Evolutionary conservation across 495 filamentous ascomycete species (phyloP), one percentile per base, ranked within the genome.

Genomic region (Xanthoparmelia taractica): DNA sequence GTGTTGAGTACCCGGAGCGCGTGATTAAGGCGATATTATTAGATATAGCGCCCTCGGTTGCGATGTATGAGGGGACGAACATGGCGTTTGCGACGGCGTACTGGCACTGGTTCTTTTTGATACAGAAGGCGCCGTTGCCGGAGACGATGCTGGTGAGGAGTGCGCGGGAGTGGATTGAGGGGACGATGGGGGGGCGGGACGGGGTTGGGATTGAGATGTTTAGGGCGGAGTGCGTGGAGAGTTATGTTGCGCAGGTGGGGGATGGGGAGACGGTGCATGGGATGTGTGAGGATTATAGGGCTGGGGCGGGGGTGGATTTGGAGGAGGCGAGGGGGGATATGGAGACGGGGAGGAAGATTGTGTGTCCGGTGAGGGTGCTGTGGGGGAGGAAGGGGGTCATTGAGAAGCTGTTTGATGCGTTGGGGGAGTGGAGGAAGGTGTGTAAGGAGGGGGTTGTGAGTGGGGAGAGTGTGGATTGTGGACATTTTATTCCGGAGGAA

Each of bases 31-130:
- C 67, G 18, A 73, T 77, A 55, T 50, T 78, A 4, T 66, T 77
- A 7, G 76, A 78, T 60, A 76, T 77, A 55, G 66, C 65, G 18
- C 76, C 76, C 15, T 77, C 76, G 13, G 57, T 75, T 12, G 70
- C 70, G 0, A 77, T 76, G 75, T 78, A 68, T 54, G 60, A 66
- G 56, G 43, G 65, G 23, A 74, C 74, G 20, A 60, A 70, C 18
- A 48, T 65, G 38, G 43, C 47, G 0, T 74, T 77, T 36, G 74
- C 76, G 12, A 73, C 60, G 36, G 67, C 64, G 4, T 78, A 77
- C 60, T 78, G 68, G 58, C 76, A 78, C 60, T 78, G 76, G 76
- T 77, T 77, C 47, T 76, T 78, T 63, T 71, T 78, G 18, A 72
- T 74, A 33, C 76, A 78, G 60, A 50, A 56, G 1, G 38, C 62